phyloP scores from a whole-genome alignment of 345 rosid genomes.

The Salix arbutifolia region DNA sequence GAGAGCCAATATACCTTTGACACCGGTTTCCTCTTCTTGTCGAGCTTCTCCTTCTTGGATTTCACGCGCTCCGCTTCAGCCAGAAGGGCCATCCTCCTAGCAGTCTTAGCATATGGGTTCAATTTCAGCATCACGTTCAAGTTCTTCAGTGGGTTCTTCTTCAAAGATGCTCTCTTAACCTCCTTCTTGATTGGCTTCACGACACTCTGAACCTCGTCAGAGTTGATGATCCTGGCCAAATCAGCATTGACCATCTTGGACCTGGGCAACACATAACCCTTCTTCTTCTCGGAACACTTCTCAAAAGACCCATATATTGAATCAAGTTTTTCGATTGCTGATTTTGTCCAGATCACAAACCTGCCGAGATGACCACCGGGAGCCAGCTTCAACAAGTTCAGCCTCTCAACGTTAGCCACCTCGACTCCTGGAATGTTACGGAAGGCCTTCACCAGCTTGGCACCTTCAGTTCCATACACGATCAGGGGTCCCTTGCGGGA shows the following conservation, averaged over 20 bases:
- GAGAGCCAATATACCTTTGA: slow-evolving; percentile 50
- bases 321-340: slow-evolving; percentile 93
- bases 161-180: slow-evolving; percentile 68
- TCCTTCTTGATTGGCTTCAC: slow-evolving; percentile 76
- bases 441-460: slow-evolving; percentile 86
- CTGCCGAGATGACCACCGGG: slow-evolving; percentile 98
- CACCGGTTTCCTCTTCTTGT: slow-evolving; percentile 65
- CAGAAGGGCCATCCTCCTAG: slow-evolving; percentile 84
- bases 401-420: slow-evolving; percentile 76
- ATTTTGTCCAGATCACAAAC: slow-evolving; percentile 89
- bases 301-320: slow-evolving; percentile 82
- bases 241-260: slow-evolving; percentile 97
- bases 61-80: slow-evolving; percentile 92
- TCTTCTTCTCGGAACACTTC: slow-evolving; percentile 79
- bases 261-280: slow-evolving; percentile 79
- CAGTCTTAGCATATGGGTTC: slow-evolving; percentile 95
- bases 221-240: slow-evolving; percentile 81
- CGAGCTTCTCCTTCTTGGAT: slow-evolving; percentile 96
- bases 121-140: slow-evolving; percentile 72
- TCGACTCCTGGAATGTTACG: slow-evolving; percentile 94
- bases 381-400: slow-evolving; percentile 76
- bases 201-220: slow-evolving; percentile 91
- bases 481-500: slow-evolving; percentile 86
- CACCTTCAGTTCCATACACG: slow-evolving; percentile 74
- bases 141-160: slow-evolving; percentile 96